Conservation (phyloP, 805 yeast species). For the Suhomyces xylopsoci region DNA sequence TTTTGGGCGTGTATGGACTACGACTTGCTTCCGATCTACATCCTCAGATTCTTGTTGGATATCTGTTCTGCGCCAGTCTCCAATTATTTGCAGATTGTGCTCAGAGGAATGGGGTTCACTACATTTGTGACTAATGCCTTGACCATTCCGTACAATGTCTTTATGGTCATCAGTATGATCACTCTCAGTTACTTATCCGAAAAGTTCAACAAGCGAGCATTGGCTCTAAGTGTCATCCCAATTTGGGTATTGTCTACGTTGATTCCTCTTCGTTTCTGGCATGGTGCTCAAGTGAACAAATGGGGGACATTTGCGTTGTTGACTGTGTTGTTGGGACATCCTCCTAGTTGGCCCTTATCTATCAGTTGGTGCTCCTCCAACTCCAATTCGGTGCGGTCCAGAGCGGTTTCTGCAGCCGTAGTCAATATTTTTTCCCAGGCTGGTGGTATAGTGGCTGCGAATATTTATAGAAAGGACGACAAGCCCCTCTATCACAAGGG, state of each 20-base stretch:
- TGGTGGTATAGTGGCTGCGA: conserved; percentile 51
- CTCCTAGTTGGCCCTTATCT: conserved; percentile 52
- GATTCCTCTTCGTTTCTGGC: conserved; percentile 40
- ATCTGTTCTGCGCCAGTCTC: conserved; percentile 8
- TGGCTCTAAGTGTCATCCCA: conserved; percentile 17
- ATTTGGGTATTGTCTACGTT: conserved; percentile 27
- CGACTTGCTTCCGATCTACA: conserved; percentile 10
- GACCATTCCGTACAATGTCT: conserved; percentile 47
- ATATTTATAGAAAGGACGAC: conserved; percentile 57
- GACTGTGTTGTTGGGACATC: conserved; percentile 39
- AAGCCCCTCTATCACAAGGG: conserved; percentile 61
- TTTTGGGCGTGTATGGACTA: conserved; percentile 40
- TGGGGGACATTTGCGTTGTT: conserved; percentile 45
- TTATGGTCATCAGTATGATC: conserved; percentile 20
- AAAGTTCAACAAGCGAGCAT: conserved; percentile 22
- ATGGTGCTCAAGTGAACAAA: conserved; percentile 32
- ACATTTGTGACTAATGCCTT: conserved; percentile 52
- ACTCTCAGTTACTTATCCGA: conserved; percentile 21
- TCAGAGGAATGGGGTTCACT: conserved; percentile 42
- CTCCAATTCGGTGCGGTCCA: conserved; percentile 57
- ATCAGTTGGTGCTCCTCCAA: conserved; percentile 63
- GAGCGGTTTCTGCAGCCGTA: conserved; percentile 64
- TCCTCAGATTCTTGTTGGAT: conserved; percentile 18
- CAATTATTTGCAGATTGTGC: conserved; percentile 10
- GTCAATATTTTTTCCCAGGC: conserved; percentile 65